These are phyloP conservation scores for Saccharomycopsis fodiens DNA, from an alignment of 805 yeast genomes.

Conservation along the genomic window DNA sequence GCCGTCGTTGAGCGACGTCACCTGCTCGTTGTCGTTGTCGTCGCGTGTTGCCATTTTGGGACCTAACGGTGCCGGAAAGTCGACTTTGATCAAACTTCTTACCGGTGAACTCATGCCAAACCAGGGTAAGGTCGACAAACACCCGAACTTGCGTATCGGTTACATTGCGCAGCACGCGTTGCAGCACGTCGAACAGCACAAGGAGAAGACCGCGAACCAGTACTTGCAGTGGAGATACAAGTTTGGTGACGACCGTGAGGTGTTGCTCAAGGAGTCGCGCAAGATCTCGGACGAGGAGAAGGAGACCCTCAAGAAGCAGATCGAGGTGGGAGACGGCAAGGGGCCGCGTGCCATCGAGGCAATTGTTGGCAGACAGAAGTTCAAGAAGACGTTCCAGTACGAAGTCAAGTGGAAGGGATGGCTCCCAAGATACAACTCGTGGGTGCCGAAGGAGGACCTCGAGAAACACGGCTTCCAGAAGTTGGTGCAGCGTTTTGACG, in stretches of 20 bases:
- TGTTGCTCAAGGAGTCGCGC: slow-evolving; percentile 85
- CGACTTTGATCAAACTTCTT: slow-evolving; percentile 85
- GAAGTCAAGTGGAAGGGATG: slow-evolving; percentile 91
- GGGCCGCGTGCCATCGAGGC: slow-evolving; percentile 90
- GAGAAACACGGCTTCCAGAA: slow-evolving; percentile 81
- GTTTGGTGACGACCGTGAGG: slow-evolving; percentile 98
- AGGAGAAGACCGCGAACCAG: slow-evolving; percentile 96
- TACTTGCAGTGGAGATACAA: slow-evolving; percentile 97
- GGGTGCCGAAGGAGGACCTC: slow-evolving; percentile 81
- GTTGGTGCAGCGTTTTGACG: slow-evolving; percentile 93
- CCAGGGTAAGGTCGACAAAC: slow-evolving; percentile 89
- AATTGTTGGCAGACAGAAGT: slow-evolving; percentile 92
- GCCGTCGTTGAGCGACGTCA: slow-evolving; percentile 71
- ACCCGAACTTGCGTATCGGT: slow-evolving; percentile 96
- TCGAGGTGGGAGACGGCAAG: slow-evolving; percentile 79
- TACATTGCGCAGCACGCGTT: slow-evolving; percentile 98
- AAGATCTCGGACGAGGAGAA: slow-evolving; percentile 74
- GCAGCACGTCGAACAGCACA: slow-evolving; percentile 94
- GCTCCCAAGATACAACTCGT: slow-evolving; percentile 88
- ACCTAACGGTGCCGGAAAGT: slow-evolving; percentile 98
- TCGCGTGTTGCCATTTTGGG: slow-evolving; percentile 96
- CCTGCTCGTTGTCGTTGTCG: slow-evolving; percentile 89
- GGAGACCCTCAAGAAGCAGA: slow-evolving; percentile 65
- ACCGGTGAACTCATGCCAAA: slow-evolving; percentile 89
- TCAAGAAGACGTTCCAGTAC: slow-evolving; percentile 94